Percentiles rank a stretch among this genome's conserved stretches.
These are phyloP conservation scores for Exophiala alcalophila DNA, from an alignment of 2,329 filamentous ascomycete genomes.

Conservation along the genomic window DNA sequence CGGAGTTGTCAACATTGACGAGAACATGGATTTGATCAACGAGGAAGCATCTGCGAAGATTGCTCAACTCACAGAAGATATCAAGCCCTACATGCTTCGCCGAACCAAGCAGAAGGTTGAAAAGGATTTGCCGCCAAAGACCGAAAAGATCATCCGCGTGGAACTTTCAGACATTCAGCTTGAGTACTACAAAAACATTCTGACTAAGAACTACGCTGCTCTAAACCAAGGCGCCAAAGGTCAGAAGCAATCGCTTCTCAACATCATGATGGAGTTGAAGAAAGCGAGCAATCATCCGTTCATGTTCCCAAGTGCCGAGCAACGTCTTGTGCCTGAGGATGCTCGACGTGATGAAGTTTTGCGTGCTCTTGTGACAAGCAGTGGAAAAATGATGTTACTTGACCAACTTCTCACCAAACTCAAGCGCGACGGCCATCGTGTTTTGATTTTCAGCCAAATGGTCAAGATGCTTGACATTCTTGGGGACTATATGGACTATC, in stretches of 20 bases:
- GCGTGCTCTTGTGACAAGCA: slow-evolving; percentile 90
- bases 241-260: slow-evolving; percentile 90
- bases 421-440: slow-evolving; percentile 88
- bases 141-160: slow-evolving; percentile 97
- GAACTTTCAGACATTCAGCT: slow-evolving; percentile 94
- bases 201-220: slow-evolving; percentile 93
- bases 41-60: slow-evolving; percentile 84
- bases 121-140: slow-evolving; percentile 92
- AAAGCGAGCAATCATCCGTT: slow-evolving; percentile 99
- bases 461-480: slow-evolving; percentile 97
- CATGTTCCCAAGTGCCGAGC: slow-evolving; percentile 93
- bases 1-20: slow-evolving; percentile 86
- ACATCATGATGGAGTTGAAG: slow-evolving; percentile 99
- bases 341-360: slow-evolving; percentile 83
- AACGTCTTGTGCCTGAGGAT: slow-evolving; percentile 78
- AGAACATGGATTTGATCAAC: slow-evolving; percentile 80
- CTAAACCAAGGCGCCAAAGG: slow-evolving; percentile 86
- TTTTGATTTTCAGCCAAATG: slow-evolving; percentile 99
- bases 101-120: slow-evolving; percentile 97
- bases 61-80: slow-evolving; percentile 76
- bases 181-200: slow-evolving; percentile 98
- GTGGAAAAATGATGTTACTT: slow-evolving; percentile 99
- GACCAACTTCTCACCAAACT: slow-evolving; percentile 93
- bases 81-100: slow-evolving; percentile 90
- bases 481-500: slow-evolving; percentile 85